phyloP scores from a whole-genome alignment of 2,329 filamentous ascomycete genomes.

The Falciphora oryzae region DNA sequence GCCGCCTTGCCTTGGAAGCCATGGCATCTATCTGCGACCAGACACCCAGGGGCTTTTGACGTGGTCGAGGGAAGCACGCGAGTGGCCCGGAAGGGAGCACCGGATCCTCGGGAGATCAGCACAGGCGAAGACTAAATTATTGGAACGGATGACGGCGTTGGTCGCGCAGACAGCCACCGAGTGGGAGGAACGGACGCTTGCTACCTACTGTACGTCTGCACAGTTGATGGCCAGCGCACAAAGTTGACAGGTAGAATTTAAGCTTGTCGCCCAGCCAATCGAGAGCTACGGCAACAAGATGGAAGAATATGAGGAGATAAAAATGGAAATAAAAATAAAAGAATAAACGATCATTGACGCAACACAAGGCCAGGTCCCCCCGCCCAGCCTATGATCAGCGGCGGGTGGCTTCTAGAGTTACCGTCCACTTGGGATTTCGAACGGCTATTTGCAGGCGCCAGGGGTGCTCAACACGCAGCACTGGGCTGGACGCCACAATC shows the following conservation, averaged over 20 bases:
- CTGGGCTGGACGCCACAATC: neutral
- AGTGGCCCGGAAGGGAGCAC: neutral
- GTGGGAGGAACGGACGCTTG: no score
- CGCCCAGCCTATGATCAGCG: neutral
- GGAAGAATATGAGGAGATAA: no score
- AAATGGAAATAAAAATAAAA: neutral
- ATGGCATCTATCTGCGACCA: neutral
- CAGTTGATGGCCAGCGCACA: no score
- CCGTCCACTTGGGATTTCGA: neutral
- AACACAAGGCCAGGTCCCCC: neutral
- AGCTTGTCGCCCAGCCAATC: neutral
- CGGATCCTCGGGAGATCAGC: neutral
- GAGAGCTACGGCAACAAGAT: neutral
- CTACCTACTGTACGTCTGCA: no score
- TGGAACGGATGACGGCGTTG: neutral
- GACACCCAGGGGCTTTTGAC: neutral
- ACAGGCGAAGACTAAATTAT: neutral
- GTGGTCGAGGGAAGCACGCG: no score
- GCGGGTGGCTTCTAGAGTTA: neutral
- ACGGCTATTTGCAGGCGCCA: neutral
- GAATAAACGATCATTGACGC: neutral
- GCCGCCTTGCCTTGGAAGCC: no score
- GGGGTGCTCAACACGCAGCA: neutral
- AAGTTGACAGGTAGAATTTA: neutral
- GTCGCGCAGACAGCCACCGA: neutral